Base-by-base conservation (phyloP, 2,329 filamentous ascomycete genomes). In the Neonectria punicea region DNA sequence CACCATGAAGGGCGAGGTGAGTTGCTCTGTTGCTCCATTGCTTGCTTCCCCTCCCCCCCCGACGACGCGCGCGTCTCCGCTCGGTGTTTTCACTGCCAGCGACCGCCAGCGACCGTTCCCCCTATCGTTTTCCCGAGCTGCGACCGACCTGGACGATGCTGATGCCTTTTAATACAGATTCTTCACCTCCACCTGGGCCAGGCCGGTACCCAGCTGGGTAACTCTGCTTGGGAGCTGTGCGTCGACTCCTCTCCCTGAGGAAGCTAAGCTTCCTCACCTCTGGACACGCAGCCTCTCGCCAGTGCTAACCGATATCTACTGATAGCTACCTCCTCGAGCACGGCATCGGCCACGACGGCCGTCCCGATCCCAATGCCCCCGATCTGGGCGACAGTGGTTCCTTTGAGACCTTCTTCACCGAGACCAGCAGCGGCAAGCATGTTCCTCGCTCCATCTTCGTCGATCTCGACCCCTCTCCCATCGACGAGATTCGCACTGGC, bases 181-280 rank as follows among this genome's bases (percentile, higher is more conserved):
- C 83, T 89, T 81, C 87, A 89, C 81, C 81, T 89, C 78, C 87
- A 89, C 78, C 79, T 89, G 75, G 87, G 87, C 79, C 87, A 92
- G 85, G 90, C 90, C 82, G 90, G 90, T 82, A 88, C 85, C 77
- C 90, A 92, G 87, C 88, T 92, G 70, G 90, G 90, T 77, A 91
- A 91, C 85, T 90, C 88, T 78, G 90, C 90, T 74, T 92, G 90
- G 90, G 90, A 92, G 82, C 89, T 92, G 90, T 92, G 87, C 78
- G 89, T 84, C 69, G 61, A 71, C 76, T 74, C 75, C 58, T 73
- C 68, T 69, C 63, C 60, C 59, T 36, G 25, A 22, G 22, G 28
- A 36, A 44, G 49, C 58, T 58, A 30, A 44, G 49, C 58, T 58
- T 34, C 18, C 39, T 41, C n/a, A 47, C 28, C 25, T 41, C 36